These are phyloP conservation scores for Globisporangium nagaii DNA, from an alignment of 352 stramenopile species.

Conservation along the genomic window DNA sequence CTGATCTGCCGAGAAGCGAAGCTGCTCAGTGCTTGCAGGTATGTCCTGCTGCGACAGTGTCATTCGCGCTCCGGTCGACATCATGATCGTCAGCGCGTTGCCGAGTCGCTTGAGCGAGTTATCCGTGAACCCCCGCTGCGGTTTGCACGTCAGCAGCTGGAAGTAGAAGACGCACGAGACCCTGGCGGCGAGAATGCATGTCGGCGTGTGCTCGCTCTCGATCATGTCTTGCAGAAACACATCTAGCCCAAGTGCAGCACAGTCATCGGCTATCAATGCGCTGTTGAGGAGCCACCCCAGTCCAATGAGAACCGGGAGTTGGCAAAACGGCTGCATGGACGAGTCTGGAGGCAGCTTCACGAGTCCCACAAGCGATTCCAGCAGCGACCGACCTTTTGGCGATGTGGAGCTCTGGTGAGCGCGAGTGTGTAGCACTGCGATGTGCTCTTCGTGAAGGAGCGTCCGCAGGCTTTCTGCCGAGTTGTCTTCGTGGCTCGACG, in stretches of 20 bases:
- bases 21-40: not conserved
- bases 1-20: constrained; percentile 9
- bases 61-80: not conserved
- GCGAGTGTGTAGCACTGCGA: not conserved
- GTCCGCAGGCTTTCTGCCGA: not conserved
- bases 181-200: constrained; percentile 5
- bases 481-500: not conserved
- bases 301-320: not conserved
- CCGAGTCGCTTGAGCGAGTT: constrained; percentile 3
- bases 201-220: not conserved
- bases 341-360: constrained; percentile 2
- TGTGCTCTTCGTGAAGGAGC: constrained; percentile 10
- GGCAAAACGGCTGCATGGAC: constrained; percentile 1
- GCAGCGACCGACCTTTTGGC: constrained; percentile 2
- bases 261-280: constrained; percentile 2
- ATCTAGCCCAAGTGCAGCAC: not conserved
- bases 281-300: constrained; percentile 10
- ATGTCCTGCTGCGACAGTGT: not conserved
- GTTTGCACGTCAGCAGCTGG: constrained; percentile 1
- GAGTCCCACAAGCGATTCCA: constrained; percentile 4
- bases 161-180: constrained; percentile 10
- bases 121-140: not conserved
- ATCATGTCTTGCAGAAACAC: constrained; percentile 4
- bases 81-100: constrained; percentile 8
- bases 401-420: not conserved